Evolutionary conservation across 1,139 yeast genomes (phyloP), one percentile per base, ranked within the genome.

Genomic region (Yamadazyma kanchanaburiensis): DNA sequence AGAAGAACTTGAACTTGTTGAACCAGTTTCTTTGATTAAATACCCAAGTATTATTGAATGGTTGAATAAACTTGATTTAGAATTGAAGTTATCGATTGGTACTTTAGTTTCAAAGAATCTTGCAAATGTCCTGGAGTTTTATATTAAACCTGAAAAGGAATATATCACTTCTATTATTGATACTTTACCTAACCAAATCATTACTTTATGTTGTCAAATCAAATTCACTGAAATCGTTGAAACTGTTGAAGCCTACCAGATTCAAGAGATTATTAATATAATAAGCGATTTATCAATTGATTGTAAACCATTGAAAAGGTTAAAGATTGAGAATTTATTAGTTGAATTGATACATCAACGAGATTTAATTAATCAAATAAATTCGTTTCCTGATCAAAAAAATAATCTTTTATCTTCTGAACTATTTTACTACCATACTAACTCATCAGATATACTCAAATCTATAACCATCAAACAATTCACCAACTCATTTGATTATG

Each of bases 281-380:
- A 20, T 40, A 15, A 28, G 33, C 14, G 28, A 21, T 1, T 14
- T 36, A 12, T 16, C 31, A 6, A n/a, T 39, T 0, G 59, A 64
- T 2, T 37, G 64, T 3, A 28, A 50, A 0, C 9, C 37, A 0
- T 40, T 76, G 12, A 51, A 49, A n/a, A 53, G 81, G 18, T 63
- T 59, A 31, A 78, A 77, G 38, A 45, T 69, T 13, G 88, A 84
- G 44, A 64, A 72, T 11, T 43, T 86, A 12, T 63, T 85, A 9
- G 74, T 85, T 16, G 95, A 86, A 40, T 41, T 74, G 6, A 69
- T 83, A 10, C 89, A 84, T 40, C 85, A 80, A 30, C 54, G 66
- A 22, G 74, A 74, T 23, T 58, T 75, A 2, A 30, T 49, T 8
- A 10, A 18, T 7, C 7, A 7, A 18, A 8, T 8, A 8, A 18